Evolutionary conservation across 345 rosid genomes (phyloP), one percentile per base, ranked within the genome.

Genomic region (Citrus medica): DNA sequence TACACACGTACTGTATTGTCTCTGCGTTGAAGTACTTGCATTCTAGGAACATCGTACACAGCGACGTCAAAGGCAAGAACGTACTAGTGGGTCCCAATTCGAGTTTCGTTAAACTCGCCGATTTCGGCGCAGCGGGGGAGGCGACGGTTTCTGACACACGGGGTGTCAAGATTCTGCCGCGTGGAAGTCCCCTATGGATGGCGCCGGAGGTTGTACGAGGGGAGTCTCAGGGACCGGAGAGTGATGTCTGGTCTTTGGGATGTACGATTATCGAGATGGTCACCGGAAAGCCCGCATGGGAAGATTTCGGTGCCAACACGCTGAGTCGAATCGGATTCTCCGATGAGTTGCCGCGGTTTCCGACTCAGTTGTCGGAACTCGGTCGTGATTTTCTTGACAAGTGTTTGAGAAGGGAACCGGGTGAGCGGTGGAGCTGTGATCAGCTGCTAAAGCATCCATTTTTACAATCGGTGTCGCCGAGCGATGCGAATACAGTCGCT

Each of bases 121-220:
- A 93, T 80, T 93, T 93, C 80, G 98, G 98, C 21, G 88, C 94
- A 3, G 91, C 98, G 51, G 24, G 82, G 1, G 67, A 81, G 65
- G 22, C 22, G 22, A 51, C 22, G 56, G 7, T 76, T 1, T 75
- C 35, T 3, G 78, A 62, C 1, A 58, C 61, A 10, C 59, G 67
- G 25, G 73, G 30, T 12, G 35, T n/a, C 5, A 16, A 14, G 10
- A 25, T 74, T 53, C 12, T 71, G 79, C 92, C 93, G 33, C 94
- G 96, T 46, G 98, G 98, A 79, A 93, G 96, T 58, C 98, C 98
- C 16, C 85, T 93, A 14, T 93, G 96, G 98, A 93, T 93, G 96
- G 98, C 98, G 28, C 98, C 98, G 78, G 98, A 93, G 87, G 98
- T 92, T 74, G 67, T 93, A 2, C 84, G 94, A 60, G 67, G 89